Conservation (phyloP, 169 alveolate species). For the Amoebophrya sp. region DNA sequence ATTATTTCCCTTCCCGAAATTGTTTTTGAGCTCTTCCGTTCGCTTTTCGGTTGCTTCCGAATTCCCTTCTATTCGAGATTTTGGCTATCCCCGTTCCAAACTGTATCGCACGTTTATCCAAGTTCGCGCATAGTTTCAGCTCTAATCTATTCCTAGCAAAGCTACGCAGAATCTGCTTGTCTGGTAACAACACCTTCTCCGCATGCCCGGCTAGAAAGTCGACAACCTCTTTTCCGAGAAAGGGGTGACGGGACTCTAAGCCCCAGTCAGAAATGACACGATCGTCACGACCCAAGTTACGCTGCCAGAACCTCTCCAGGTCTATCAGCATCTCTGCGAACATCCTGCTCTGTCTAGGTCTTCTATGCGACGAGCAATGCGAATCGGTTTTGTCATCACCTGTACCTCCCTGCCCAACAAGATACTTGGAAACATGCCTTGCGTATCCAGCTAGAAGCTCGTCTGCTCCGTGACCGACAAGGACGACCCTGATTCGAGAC, state of each 20-base stretch:
- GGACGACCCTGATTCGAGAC: constrained; percentile 56
- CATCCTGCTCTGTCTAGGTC: neutral
- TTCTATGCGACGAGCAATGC: neutral
- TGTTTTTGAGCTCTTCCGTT: neutral
- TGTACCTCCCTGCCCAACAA: neutral
- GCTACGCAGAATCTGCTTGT: constrained; percentile 36
- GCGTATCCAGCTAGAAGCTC: constrained; percentile 85
- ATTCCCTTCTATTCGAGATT: constrained; percentile 58
- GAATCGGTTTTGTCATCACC: neutral
- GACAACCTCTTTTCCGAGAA: constrained; percentile 59
- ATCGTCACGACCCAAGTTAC: constrained; percentile 85
- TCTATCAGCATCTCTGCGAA: neutral
- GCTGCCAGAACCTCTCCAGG: constrained; percentile 74
- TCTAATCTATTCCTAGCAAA: constrained; percentile 57
- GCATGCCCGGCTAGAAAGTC: constrained; percentile 40
- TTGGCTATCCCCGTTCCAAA: constrained; percentile 74
- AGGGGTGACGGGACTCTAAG: constrained; percentile 71
- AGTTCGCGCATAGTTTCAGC: constrained; percentile 52
- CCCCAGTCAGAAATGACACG: constrained; percentile 68
- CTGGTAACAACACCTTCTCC: constrained; percentile 28
- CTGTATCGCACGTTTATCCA: constrained; percentile 68
- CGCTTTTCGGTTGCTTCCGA: constrained; percentile 56
- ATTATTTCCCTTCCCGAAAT: too few relatives aligned
- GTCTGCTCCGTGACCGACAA: constrained; percentile 87
- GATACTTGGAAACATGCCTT: constrained; percentile 36